Evolutionary conservation across 257 asterid species (phyloP).

Genomic region (Plantago elongata): DNA sequence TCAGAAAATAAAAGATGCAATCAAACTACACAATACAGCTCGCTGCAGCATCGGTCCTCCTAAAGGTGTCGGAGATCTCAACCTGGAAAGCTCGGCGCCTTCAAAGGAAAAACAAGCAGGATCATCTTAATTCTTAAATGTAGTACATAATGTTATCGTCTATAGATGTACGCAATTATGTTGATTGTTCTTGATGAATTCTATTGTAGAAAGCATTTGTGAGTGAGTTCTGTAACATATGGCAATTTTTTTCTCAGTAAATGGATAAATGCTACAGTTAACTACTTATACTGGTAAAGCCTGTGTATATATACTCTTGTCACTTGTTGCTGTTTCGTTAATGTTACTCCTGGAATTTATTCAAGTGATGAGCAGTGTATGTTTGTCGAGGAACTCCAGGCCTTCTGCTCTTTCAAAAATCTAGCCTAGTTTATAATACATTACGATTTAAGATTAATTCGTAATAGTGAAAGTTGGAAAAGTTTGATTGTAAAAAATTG

Average conservation of each 20-base stretch:
- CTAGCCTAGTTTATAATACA: no score
- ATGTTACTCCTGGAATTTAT: no score
- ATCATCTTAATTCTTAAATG: slow-evolving; percentile 33
- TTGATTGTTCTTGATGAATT: slow-evolving; percentile 8
- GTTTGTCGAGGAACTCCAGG: no score
- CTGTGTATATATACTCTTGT: no score
- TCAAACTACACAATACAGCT: slow-evolving; percentile 67
- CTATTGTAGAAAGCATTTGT: slow-evolving; percentile 4
- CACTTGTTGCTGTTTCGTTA: not conserved
- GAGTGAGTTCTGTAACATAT: slow-evolving; percentile 4
- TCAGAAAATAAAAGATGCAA: slow-evolving; percentile 83
- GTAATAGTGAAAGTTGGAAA: no score
- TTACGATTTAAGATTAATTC: no score
- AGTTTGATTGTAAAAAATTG: no score
- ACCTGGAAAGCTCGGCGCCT: slow-evolving; percentile 38
- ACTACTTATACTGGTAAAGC: not conserved
- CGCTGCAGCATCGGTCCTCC: slow-evolving; percentile 95
- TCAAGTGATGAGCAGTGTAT: no score
- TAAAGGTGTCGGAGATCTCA: slow-evolving; percentile 63
- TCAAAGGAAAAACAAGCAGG: slow-evolving; percentile 44
- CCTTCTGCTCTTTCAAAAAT: no score
- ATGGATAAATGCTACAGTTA: not conserved
- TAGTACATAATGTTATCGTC: slow-evolving; percentile 20
- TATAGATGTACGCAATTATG: slow-evolving; percentile 8
- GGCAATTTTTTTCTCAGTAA: not conserved